phyloP scores from a whole-genome alignment of 345 rosid genomes.

The Syzygium oleosum region DNA sequence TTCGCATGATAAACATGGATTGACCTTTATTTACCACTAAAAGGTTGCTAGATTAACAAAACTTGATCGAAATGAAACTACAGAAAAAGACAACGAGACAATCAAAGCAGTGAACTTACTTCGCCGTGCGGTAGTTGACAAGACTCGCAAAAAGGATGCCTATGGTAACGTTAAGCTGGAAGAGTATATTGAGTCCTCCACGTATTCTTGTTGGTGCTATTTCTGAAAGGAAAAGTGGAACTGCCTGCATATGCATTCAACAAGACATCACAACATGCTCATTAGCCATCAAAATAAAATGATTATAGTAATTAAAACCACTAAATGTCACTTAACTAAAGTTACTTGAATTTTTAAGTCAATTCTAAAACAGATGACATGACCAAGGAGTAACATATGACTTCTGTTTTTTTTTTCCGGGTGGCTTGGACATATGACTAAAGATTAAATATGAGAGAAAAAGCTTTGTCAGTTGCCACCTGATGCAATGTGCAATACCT shows the following conservation, averaged over 20 bases:
- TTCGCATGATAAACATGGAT: background rate
- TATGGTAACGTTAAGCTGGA: constrained; percentile 90
- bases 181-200: constrained; percentile 84
- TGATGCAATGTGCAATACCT: background rate
- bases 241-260: constrained; percentile 41
- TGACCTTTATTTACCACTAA: background rate
- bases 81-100: background rate
- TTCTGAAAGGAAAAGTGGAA: constrained; percentile 90
- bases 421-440: background rate
- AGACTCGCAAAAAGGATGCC: constrained; percentile 91
- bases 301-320: background rate
- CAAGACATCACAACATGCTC: background rate
- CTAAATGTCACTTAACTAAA: background rate
- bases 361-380: background rate
- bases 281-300: background rate
- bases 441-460: background rate
- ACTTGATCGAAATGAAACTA: background rate
- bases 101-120: constrained; percentile 32
- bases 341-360: background rate
- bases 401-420: background rate
- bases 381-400: background rate
- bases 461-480: background rate
- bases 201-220: constrained; percentile 93
- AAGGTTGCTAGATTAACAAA: background rate
- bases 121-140: constrained; percentile 86